phyloP scores from a whole-genome alignment of 805 yeast species.

The Metschnikowia noctiluminum region DNA sequence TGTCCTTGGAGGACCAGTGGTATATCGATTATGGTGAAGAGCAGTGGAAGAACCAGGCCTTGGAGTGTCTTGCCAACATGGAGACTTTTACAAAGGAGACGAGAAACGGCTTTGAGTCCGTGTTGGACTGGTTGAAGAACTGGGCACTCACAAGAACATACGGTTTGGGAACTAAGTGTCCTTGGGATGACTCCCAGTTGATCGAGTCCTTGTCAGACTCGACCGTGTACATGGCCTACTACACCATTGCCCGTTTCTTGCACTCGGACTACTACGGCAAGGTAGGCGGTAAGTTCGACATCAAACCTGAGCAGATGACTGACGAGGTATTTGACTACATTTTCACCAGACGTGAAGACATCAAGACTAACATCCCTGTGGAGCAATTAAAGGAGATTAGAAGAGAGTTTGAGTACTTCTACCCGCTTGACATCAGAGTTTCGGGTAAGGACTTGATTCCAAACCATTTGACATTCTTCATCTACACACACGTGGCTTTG shows the following conservation, averaged over 20 bases:
- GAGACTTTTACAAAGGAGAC: slow-evolving; percentile 80
- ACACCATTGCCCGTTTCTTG: slow-evolving; percentile 82
- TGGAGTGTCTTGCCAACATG: slow-evolving; percentile 74
- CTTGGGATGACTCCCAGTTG: slow-evolving; percentile 93
- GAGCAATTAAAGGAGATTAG: slow-evolving; percentile 70
- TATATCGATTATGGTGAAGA: slow-evolving; percentile 96
- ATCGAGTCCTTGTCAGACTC: slow-evolving; percentile 96
- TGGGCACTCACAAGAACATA: slow-evolving; percentile 98
- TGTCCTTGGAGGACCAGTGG: slow-evolving; percentile 98
- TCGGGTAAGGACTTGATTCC: slow-evolving; percentile 98
- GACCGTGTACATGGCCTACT: slow-evolving; percentile 91
- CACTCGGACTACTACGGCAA: slow-evolving; percentile 86
- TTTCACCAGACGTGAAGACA: slow-evolving; percentile 66
- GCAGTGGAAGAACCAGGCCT: slow-evolving; percentile 76
- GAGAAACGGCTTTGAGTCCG: slow-evolving; percentile 88
- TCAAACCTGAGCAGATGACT: slow-evolving; percentile 81
- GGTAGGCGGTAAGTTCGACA: slow-evolving; percentile 66
- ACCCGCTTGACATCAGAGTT: slow-evolving; percentile 87
- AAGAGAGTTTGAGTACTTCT: slow-evolving; percentile 94
- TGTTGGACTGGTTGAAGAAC: slow-evolving; percentile 91
- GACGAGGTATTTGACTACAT: slow-evolving; percentile 91
- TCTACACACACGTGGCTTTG: slow-evolving; percentile 87
- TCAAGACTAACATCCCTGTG: slow-evolving; percentile 56
- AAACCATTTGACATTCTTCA: slow-evolving; percentile 93
- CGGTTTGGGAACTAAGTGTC: slow-evolving; percentile 91